Evolutionary conservation across 345 rosid genomes (phyloP).

Genomic region (Clarkia xantiana): DNA sequence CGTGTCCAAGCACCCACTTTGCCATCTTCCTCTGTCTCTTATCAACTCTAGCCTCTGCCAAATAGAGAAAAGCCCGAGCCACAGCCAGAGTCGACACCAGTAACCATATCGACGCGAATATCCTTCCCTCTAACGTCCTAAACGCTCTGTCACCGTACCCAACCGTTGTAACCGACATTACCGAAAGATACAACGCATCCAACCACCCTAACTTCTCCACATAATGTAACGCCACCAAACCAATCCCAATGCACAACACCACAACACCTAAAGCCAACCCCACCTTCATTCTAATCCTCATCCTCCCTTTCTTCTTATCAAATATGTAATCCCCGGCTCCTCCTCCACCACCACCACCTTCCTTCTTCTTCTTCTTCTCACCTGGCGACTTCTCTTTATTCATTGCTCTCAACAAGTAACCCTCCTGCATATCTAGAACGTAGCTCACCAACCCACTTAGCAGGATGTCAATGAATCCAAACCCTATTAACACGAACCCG

Average conservation of each 20-base stretch:
- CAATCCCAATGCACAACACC: conserved; percentile 23
- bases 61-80: conserved; percentile 33
- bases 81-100: conserved; percentile 34
- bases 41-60: conserved; percentile 34
- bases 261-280: conserved; percentile 35
- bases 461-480: conserved; percentile 32
- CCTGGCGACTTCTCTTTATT: not conserved
- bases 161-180: conserved; percentile 48
- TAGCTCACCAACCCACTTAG: conserved; percentile 30
- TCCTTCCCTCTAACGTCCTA: conserved; percentile 25
- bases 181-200: conserved; percentile 42
- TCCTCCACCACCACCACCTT: no score
- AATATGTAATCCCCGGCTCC: conserved; percentile 14
- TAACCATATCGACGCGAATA: conserved; percentile 40
- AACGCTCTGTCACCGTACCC: conserved; percentile 48
- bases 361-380: not conserved
- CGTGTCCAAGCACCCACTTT: conserved; percentile 31
- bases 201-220: conserved; percentile 24
- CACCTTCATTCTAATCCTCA: conserved; percentile 34
- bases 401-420: conserved; percentile 17
- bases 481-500: conserved; percentile 28
- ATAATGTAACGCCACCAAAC: conserved; percentile 18
- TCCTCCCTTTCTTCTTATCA: conserved; percentile 33
- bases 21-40: conserved; percentile 29
- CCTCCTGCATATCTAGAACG: conserved; percentile 38